phyloP scores from a whole-genome alignment of 2,329 filamentous ascomycete species.

The Lanzia echinophila region DNA sequence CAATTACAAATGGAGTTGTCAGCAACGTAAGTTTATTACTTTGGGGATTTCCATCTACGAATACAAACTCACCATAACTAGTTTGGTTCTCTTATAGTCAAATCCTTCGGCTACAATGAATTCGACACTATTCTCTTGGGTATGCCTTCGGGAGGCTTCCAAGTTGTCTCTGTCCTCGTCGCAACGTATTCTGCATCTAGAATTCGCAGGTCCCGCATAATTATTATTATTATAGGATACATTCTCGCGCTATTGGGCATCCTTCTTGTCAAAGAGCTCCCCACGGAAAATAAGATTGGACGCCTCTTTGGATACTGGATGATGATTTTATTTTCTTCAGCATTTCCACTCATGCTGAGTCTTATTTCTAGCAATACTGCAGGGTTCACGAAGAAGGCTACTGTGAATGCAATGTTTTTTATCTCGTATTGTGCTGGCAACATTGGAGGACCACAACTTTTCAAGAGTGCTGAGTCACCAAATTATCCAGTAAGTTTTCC shows the following conservation, averaged over 20 bases:
- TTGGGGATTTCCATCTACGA: background rate
- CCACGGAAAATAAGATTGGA: constrained; percentile 41
- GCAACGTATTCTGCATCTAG: constrained; percentile 12
- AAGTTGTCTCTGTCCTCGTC: constrained; percentile 1
- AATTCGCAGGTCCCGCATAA: constrained; percentile 11
- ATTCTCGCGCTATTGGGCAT: constrained; percentile 51
- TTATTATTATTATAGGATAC: constrained; percentile 20
- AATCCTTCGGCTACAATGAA: constrained; percentile 31
- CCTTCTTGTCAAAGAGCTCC: constrained; percentile 49
- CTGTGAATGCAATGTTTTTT: constrained; percentile 5
- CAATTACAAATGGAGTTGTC: constrained; percentile 33
- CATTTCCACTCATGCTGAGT: constrained; percentile 25
- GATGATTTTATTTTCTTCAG: constrained; percentile 57
- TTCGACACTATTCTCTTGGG: constrained; percentile 38
- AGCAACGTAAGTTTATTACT: background rate
- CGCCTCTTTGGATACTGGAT: constrained; percentile 45
- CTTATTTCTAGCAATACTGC: constrained; percentile 46
- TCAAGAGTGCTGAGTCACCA: constrained; percentile 2
- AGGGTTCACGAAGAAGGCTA: constrained; percentile 5
- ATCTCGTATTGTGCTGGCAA: constrained; percentile 7
- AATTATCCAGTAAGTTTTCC: constrained; percentile 45
- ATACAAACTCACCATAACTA: constrained; percentile 30
- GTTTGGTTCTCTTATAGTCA: constrained; percentile 33
- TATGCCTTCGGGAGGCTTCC: constrained; percentile 50
- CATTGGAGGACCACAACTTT: constrained; percentile 3